Percentiles rank a stretch among this genome's conserved stretches.
phyloP scores from a whole-genome alignment of 306 rosid genomes.

The Castanopsis chinensis region DNA sequence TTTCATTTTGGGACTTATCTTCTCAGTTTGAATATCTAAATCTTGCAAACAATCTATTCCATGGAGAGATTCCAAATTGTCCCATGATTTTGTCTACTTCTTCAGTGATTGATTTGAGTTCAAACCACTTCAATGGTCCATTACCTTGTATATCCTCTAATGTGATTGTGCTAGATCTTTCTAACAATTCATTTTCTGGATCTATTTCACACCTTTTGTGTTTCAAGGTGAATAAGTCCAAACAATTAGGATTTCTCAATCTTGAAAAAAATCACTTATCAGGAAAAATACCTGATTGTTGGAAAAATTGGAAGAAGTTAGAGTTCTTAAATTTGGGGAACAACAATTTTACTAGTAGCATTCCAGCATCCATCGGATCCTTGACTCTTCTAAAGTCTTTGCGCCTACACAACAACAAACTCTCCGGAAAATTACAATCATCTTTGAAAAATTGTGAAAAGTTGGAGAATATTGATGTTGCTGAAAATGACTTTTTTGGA shows the following conservation, averaged over 20 bases:
- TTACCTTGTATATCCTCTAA: neutral
- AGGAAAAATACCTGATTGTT: slow-evolving; percentile 18
- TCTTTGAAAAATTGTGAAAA: neutral
- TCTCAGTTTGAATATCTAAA: too few relatives aligned
- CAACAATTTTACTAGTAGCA: slow-evolving; percentile 19
- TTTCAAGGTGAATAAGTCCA: neutral
- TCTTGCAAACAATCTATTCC: too few relatives aligned
- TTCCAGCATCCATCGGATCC: slow-evolving; percentile 29
- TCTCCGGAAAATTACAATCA: slow-evolving; percentile 19
- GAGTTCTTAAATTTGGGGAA: neutral
- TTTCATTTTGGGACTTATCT: neutral
- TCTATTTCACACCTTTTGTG: neutral
- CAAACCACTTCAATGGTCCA: slow-evolving; percentile 2
- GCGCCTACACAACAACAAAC: slow-evolving; percentile 17
- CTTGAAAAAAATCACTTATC: slow-evolving; percentile 7
- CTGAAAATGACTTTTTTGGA: slow-evolving; percentile 13
- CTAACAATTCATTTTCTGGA: slow-evolving; percentile 3
- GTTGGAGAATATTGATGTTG: neutral
- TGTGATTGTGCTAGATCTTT: neutral
- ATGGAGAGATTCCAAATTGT: too few relatives aligned
- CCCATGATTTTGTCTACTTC: too few relatives aligned
- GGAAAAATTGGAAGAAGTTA: neutral
- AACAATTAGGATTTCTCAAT: neutral
- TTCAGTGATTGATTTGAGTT: neutral
- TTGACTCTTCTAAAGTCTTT: slow-evolving; percentile 4